Conservation (phyloP, 139 green algal genomes). For the Picochlorum sp. region DNA sequence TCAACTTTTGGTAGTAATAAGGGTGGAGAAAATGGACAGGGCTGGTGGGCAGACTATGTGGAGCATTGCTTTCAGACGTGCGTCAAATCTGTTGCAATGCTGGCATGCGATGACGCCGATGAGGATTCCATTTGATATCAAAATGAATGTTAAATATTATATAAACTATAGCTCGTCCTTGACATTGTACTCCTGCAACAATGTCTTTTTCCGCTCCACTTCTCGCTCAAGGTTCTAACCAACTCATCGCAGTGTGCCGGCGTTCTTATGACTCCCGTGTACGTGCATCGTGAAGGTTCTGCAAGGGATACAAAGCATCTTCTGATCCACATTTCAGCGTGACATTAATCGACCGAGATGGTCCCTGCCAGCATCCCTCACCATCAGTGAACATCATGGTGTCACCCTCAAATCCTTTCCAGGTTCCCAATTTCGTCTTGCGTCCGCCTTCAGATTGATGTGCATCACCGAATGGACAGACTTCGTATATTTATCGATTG, state of each 20-base stretch:
- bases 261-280: conserved; percentile 49
- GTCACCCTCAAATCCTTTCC: conserved; percentile 42
- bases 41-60: background rate
- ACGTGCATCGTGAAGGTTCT: conserved; percentile 73
- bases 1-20: conserved; percentile 72
- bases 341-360: conserved; percentile 47
- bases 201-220: conserved; percentile 16
- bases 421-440: conserved; percentile 47
- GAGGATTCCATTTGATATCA: background rate
- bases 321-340: conserved; percentile 41
- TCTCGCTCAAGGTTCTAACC: conserved; percentile 17
- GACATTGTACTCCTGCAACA: conserved; percentile 13
- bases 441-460: conserved; percentile 52
- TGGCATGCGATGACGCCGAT: background rate
- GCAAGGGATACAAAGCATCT: conserved; percentile 48
- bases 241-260: conserved; percentile 51
- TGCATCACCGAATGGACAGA: conserved; percentile 67
- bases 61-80: background rate
- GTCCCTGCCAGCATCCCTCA: conserved; percentile 61
- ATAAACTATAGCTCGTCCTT: conserved; percentile 20
- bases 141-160: background rate
- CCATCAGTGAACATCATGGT: conserved; percentile 47
- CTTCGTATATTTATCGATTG: conserved; percentile 65
- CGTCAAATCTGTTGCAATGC: background rate
- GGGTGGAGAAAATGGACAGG: background rate